These are phyloP conservation scores for Symbiotaphrina buchneri DNA, from an alignment of 495 filamentous ascomycete genomes.

Conservation along the genomic window DNA sequence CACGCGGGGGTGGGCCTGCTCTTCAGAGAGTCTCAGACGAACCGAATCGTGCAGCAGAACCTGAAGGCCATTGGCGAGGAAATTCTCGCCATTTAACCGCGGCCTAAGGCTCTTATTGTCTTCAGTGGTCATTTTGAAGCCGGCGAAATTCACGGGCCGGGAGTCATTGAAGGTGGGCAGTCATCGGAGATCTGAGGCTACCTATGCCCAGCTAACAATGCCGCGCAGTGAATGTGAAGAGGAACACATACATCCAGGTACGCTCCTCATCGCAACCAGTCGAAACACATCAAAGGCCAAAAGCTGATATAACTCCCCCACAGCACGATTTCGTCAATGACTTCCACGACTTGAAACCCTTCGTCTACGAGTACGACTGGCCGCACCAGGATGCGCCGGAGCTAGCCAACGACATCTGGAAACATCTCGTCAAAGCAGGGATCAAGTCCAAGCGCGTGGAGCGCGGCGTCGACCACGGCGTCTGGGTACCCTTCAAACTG, in stretches of 20 bases:
- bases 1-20: conserved; percentile 57
- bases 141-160: conserved; percentile 28
- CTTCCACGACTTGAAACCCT: conserved; percentile 56
- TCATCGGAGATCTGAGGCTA: conserved; percentile 61
- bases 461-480: conserved; percentile 60
- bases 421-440: conserved; percentile 27
- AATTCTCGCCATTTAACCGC: conserved; percentile 58
- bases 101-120: conserved; percentile 61
- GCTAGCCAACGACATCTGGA: conserved; percentile 39
- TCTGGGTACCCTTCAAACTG: conserved; percentile 49
- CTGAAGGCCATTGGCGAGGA: conserved; percentile 47
- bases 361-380: conserved; percentile 39
- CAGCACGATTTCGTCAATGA: no score
- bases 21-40: no score
- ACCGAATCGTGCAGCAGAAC: conserved; percentile 48
- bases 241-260: no score
- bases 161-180: conserved; percentile 47
- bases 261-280: no score
- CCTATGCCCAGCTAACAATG: conserved; percentile 4
- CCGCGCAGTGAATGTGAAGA: no score
- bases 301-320: no score
- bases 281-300: no score
- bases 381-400: conserved; percentile 44
- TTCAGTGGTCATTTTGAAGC: conserved; percentile 76
- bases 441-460: conserved; percentile 40